Evolutionary conservation across 192 early-diverging fungal species (phyloP), one percentile per base, ranked within the genome.

Genomic region (Coemansia sp.): DNA sequence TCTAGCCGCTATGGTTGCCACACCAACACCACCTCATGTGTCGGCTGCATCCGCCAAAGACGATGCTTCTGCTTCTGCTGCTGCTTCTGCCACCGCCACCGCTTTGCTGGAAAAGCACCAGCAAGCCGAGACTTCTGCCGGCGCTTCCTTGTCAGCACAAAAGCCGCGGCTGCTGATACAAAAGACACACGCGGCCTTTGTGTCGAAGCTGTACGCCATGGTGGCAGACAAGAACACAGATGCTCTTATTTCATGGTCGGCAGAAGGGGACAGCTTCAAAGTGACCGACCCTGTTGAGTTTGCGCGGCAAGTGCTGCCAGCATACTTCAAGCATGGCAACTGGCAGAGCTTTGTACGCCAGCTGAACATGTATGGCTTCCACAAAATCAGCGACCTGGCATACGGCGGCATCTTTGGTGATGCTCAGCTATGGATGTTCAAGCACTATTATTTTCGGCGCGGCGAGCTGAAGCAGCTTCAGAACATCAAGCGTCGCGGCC

Each of bases 321-420:
- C 86, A 57, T 91, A 93, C 73, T 95, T 94, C 69, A 94, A 94
- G 75, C 94, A 95, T 69, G 90, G 89, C 70, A 93, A 94, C 83
- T 94, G 91, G 89, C 89, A 91, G 64, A 93, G 92, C 84, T 94
- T 94, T 86, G 93, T 94, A 50, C 85, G 93, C 43, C 91, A 93
- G 80, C 82, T 94, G 17, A 94, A 94, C 77, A 93, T 77, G 75
- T 76, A 76, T 60, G 75, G 80, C 40, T 76, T 77, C 67, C 72
- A 84, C 68, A 76, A 75, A 60, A 81, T 81, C 51, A 81, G 65
- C 63, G 78, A 80, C 69, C 61, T 78, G 44, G 75, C 71, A 13
- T 77, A 80, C 50, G 77, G 70, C 64, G 72, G 70, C 19, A 56
- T 74, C 48, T 72, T 74, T 58, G 72, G 71, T 51, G 78, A 77